Evolutionary conservation across 495 filamentous ascomycete species (phyloP).

Genomic region (Hypoxylon fragiforme): DNA sequence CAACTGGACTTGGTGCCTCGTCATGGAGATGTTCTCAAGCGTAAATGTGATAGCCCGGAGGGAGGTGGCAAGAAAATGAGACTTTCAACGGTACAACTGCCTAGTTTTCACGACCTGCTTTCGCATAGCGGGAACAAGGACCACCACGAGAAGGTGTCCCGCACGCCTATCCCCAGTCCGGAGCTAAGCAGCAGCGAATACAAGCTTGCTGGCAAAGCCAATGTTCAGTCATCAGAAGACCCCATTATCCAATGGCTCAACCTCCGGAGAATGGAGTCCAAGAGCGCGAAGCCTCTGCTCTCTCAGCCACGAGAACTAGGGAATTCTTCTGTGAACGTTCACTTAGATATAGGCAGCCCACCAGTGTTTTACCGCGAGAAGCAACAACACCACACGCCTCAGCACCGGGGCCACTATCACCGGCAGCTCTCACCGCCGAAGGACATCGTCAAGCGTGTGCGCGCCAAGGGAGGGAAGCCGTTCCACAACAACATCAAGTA

Average conservation of each 20-base stretch:
- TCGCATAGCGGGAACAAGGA: not conserved
- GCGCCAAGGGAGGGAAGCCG: not conserved
- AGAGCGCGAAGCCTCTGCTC: constrained; percentile 10
- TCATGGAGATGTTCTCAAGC: constrained; percentile 4
- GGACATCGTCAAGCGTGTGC: not conserved
- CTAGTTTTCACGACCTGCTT: constrained; percentile 12
- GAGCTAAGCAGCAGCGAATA: constrained; percentile 14
- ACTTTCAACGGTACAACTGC: constrained; percentile 1
- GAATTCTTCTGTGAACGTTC: not conserved
- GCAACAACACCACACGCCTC: constrained; percentile 8
- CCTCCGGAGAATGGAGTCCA: constrained; percentile 11
- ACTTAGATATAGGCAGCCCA: not conserved
- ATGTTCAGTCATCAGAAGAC: constrained; percentile 6
- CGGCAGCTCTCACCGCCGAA: not conserved
- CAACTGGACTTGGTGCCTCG: constrained; percentile 9
- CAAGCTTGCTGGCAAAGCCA: not conserved
- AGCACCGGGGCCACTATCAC: not conserved
- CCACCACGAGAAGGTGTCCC: not conserved
- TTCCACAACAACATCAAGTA: constrained; percentile 42
- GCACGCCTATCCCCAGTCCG: constrained; percentile 13
- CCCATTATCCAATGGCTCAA: constrained; percentile 34
- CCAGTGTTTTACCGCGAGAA: constrained; percentile 8
- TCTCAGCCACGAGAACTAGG: constrained; percentile 15
- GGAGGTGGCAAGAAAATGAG: constrained; percentile 7
- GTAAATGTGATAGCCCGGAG: constrained; percentile 3